Evolutionary conservation across 805 yeast species (phyloP), one percentile per base, ranked within the genome.

Genomic region (Candida suzukii): DNA sequence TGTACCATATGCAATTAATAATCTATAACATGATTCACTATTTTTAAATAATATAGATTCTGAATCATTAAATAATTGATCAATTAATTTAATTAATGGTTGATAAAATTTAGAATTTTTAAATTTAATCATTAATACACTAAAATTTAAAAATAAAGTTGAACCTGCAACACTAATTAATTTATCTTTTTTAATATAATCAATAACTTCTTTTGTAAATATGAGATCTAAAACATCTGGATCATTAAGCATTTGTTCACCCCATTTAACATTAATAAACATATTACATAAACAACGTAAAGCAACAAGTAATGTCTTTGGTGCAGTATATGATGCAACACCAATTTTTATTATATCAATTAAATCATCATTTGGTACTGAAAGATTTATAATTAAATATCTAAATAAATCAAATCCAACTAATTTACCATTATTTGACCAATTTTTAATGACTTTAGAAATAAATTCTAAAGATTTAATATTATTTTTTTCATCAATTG

Each of bases 1-100:
- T 37, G 86, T 84, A 3, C 93, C 95, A 43, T 68, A 70, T 0
- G 83, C 79, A 21, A 85, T 67, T 11, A 72, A 47, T 19, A 79
- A 48, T 53, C 95, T 70, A 57, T 85, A 86, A 0, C 78, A 75
- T 2, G 88, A 76, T 58, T 86, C 95, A 31, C 77, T 71, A 30
- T 73, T 36, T 5, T 27, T 26, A 3, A 26, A 18, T 3, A 36
- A 4, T 4, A 18, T 9, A 14, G 28, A n/a, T 4, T 36, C 18
- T 2, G 24, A 3, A 26, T 36, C 25, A 8, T 26, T 10, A 5
- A 17, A 6, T 8, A 36, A 27, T 16, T 16, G 11, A 7, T 25
- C 43, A 27, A 58, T 64, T 37, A 1, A 55, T 53, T 18, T 57
- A 61, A 2, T 60, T 46, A 13, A 68, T 32, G 20, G 57, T 47